A percentile compares a stretch with the other conserved stretches of the same genome.
phyloP scores from a whole-genome alignment of 164 flowering plant genomes.

The Protea cynaroides region DNA sequence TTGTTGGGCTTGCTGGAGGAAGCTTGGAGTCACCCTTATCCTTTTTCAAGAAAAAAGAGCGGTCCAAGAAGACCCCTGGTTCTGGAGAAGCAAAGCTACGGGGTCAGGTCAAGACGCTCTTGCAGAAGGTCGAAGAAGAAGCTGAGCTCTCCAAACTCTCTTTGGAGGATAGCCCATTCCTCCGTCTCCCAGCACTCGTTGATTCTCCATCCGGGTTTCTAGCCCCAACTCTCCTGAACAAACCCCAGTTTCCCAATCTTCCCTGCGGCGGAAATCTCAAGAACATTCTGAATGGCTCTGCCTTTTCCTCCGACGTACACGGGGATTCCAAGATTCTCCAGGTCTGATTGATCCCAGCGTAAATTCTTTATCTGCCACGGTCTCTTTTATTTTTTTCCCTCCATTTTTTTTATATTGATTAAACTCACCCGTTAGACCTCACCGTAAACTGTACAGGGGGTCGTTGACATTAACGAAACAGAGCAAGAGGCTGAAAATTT shows the following conservation, averaged over 20 bases:
- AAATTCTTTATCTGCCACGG: too few relatives aligned
- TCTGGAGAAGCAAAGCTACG: constrained; percentile 84
- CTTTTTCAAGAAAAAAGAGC: constrained; percentile 30
- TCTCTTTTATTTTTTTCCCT: too few relatives aligned
- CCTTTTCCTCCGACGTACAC: background rate
- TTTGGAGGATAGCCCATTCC: constrained; percentile 21
- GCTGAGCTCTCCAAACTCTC: constrained; percentile 46
- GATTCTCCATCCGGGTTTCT: constrained; percentile 44
- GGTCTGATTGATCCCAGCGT: constrained; percentile 27
- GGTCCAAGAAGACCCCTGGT: constrained; percentile 53
- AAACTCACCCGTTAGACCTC: too few relatives aligned
- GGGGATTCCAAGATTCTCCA: constrained; percentile 29
- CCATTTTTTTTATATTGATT: background rate
- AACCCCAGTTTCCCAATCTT: constrained; percentile 47
- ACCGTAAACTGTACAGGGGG: constrained; percentile 4
- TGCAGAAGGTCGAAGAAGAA: constrained; percentile 87
- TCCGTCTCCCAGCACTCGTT: constrained; percentile 20
- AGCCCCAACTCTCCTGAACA: constrained; percentile 67
- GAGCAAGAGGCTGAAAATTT: constrained; percentile 25
- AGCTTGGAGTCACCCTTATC: constrained; percentile 51
- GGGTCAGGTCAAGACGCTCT: constrained; percentile 71
- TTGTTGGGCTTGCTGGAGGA: constrained; percentile 68
- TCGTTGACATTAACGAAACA: constrained; percentile 16
- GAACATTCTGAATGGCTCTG: background rate
- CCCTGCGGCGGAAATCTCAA: constrained; percentile 5